phyloP scores from a whole-genome alignment of 1,139 yeast species.

The Lodderomyces theae region DNA sequence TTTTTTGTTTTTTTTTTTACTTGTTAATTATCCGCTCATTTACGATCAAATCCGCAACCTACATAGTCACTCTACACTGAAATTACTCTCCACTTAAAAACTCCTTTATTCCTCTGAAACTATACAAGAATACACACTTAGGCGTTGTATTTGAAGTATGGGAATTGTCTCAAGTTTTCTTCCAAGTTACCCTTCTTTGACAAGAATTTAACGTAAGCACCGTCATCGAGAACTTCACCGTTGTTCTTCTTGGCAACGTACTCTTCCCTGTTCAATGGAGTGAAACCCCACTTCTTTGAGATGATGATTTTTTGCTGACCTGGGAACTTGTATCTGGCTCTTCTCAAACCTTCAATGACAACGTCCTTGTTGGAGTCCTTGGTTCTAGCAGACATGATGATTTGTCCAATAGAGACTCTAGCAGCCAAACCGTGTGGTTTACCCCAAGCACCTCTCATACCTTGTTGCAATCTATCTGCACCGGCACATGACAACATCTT shows the following conservation, averaged over 20 bases:
- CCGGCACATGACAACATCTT: slow-evolving; percentile 99
- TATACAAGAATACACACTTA: slow-evolving; percentile 17
- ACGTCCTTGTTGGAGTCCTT: slow-evolving; percentile 97
- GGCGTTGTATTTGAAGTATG: slow-evolving; percentile 72
- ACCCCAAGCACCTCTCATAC: slow-evolving; percentile 99
- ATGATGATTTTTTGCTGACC: slow-evolving; percentile 99
- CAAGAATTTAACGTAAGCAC: slow-evolving; percentile 99
- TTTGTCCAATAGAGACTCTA: slow-evolving; percentile 98
- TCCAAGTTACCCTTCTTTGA: slow-evolving; percentile 94
- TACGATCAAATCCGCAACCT: too few species aligned
- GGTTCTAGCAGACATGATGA: slow-evolving; percentile 97
- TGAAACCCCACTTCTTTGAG: slow-evolving; percentile 99
- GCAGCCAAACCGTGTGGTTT: slow-evolving; percentile 99
- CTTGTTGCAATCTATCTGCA: slow-evolving; percentile 99
- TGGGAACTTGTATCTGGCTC: slow-evolving; percentile 99
- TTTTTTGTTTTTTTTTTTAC: background rate
- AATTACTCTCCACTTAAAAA: background rate
- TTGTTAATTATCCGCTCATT: background rate
- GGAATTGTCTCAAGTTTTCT: slow-evolving; percentile 91
- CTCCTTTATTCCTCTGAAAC: background rate
- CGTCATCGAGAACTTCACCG: slow-evolving; percentile 98
- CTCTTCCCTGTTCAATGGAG: slow-evolving; percentile 96
- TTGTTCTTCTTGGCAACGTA: slow-evolving; percentile 91
- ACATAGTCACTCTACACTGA: too few species aligned
- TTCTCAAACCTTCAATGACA: slow-evolving; percentile 98